Conservation (phyloP, 2,329 filamentous ascomycete genomes). For the Monilinia fructigena region DNA sequence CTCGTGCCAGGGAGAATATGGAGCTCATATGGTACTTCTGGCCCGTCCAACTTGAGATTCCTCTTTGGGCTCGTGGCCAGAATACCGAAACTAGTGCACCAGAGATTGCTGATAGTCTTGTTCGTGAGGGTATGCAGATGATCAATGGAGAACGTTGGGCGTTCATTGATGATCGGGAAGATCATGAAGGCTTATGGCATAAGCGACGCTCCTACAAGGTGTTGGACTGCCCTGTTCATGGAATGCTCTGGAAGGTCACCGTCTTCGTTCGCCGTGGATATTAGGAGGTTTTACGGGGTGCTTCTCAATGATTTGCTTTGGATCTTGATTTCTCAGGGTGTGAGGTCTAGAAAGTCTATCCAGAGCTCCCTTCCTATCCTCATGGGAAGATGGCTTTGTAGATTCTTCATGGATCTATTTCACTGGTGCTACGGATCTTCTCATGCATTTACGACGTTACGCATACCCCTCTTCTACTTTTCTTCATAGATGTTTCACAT, state of each 20-base stretch:
- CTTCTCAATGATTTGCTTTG: not conserved
- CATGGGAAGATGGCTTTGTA: not conserved
- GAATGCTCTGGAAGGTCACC: conserved; percentile 17
- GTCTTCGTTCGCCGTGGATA: conserved; percentile 21
- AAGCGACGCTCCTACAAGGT: conserved; percentile 16
- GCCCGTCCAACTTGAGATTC: conserved; percentile 14
- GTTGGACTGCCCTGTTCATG: conserved; percentile 8
- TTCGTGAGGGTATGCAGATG: conserved; percentile 14
- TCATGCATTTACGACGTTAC: not conserved
- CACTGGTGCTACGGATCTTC: conserved; percentile 10
- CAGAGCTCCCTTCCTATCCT: not conserved
- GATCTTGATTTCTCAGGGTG: conserved; percentile 14
- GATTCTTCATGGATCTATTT: not conserved
- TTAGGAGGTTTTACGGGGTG: not conserved
- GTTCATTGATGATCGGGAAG: not conserved
- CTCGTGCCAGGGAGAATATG: not conserved
- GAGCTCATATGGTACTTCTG: not conserved
- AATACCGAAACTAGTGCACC: conserved; percentile 1
- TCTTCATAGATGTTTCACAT: not conserved
- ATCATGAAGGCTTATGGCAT: conserved; percentile 16
- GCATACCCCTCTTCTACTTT: conserved; percentile 3
- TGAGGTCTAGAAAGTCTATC: not conserved
- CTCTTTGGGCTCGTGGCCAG: conserved; percentile 12
- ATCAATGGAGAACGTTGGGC: conserved; percentile 19
- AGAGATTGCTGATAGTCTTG: not conserved